Evolutionary conservation across 768 basidiomycete genomes (phyloP).

Genomic region (Rhizopogon roseolus): DNA sequence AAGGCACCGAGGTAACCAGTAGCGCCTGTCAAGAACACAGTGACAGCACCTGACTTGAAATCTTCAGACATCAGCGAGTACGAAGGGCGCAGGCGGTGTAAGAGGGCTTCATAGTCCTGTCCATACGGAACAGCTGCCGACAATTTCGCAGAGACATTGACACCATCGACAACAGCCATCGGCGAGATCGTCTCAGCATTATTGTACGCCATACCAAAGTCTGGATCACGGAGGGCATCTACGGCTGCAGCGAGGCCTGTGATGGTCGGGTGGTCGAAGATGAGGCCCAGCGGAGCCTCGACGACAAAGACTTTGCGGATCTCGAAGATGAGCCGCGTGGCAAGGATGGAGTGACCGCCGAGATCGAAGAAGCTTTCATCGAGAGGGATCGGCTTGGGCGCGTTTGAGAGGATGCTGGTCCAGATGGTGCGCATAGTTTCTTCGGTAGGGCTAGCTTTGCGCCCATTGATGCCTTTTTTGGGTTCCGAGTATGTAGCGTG

Average conservation of each 20-base stretch:
- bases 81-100: constrained; percentile 49
- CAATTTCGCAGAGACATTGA: constrained; percentile 16
- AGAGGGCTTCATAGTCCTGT: constrained; percentile 66
- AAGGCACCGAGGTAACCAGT: constrained; percentile 97
- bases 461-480: constrained; percentile 21
- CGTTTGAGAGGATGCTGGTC: constrained; percentile 72
- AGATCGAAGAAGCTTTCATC: constrained; percentile 98
- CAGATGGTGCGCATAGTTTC: constrained; percentile 82
- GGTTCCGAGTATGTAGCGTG: constrained; percentile 39
- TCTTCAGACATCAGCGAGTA: constrained; percentile 63
- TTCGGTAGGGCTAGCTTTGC: constrained; percentile 63
- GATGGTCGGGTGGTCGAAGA: constrained; percentile 90
- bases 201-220: constrained; percentile 64
- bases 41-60: constrained; percentile 49
- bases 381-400: constrained; percentile 71
- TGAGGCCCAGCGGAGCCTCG: constrained; percentile 84
- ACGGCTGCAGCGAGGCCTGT: constrained; percentile 69
- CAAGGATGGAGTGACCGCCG: constrained; percentile 97
- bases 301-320: constrained; percentile 89
- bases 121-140: constrained; percentile 56
- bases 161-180: constrained; percentile 11
- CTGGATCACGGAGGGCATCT: constrained; percentile 69
- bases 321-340: constrained; percentile 95
- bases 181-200: constrained; percentile 15
- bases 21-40: constrained; percentile 93